Base-by-base conservation (phyloP, 306 rosid species). In the Vachellia collinsii region DNA sequence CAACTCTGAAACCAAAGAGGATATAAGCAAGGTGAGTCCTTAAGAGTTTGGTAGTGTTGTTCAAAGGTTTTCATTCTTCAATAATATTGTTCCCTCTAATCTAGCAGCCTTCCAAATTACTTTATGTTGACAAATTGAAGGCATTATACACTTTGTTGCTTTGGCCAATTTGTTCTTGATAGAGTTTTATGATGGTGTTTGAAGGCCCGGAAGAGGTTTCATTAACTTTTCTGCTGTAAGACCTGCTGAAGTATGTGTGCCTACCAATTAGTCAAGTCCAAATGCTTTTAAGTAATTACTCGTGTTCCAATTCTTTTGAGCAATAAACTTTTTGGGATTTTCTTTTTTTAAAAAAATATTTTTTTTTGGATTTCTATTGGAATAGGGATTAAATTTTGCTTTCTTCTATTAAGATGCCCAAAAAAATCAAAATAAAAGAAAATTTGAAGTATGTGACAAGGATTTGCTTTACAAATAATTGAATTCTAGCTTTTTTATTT, bases 1-100 rank as follows among this genome's bases (percentile, higher is more conserved):
- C 83, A 86, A 89, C 81, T 88, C 91, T 73, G 73, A 80, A 36
- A 76, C 85, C 48, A 92, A 87, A 81, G 92, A 90, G 61, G 89
- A 87, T 75, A 85, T 89, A 77, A 77, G 69, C 66, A 86, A 83
- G 89, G 97, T 90, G 86, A 65, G 76, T 80, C 71, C 56, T 54
- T 75, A 7, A 74, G 70, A 29, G 81, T 81, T 58, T 2, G 11
- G 39, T 61, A 25, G 68, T 72, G 19, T 9, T 77, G 22, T 50
- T 48, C 72, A 42, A 43, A 74, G 50, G 71, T 63, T 81, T 65
- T 29, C 38, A 13, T 63, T 34, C 43, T 63, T 34, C 34, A 63
- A 36, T 63, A 34, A 12, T 63, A 10, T 29, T 6, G 20, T 63
- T 63, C n/a, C 69, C 42, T 63, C 69, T 34, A 63, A 63, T 63